Conservation (phyloP, 345 rosid species). For the Salix viminalis region DNA sequence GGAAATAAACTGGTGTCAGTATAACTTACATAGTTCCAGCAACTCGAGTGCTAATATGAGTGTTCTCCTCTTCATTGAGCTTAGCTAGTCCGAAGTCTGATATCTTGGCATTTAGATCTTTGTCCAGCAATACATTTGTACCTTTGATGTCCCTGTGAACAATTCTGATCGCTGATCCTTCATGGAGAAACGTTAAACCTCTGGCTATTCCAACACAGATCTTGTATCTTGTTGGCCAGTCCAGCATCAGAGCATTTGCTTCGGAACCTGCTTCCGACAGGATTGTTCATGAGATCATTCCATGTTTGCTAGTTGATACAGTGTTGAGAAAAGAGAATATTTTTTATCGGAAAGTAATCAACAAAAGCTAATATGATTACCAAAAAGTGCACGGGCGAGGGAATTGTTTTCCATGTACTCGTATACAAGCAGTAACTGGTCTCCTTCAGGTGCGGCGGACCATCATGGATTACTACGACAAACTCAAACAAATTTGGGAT, state of each 20-base stretch:
- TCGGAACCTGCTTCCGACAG: too few relatives aligned
- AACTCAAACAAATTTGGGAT: too few relatives aligned
- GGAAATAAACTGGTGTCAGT: too few relatives aligned
- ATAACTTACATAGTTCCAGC: not conserved
- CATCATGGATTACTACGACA: too few relatives aligned
- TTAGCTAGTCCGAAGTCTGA: slow-evolving; percentile 9
- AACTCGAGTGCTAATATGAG: slow-evolving; percentile 3
- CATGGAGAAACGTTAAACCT: not conserved
- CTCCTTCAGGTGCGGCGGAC: too few relatives aligned
- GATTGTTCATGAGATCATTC: not conserved
- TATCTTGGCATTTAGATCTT: slow-evolving; percentile 7
- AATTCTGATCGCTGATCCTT: not conserved
- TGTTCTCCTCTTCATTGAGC: slow-evolving; percentile 6
- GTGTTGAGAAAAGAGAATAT: too few relatives aligned
- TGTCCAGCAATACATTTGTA: slow-evolving; percentile 4
- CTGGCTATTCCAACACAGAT: slow-evolving; percentile 1
- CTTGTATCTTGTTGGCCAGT: not conserved
- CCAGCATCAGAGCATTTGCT: not conserved
- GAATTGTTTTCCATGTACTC: slow-evolving; percentile 5
- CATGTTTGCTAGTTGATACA: not conserved
- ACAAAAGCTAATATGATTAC: slow-evolving; percentile 29
- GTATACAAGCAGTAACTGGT: not conserved
- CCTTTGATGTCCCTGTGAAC: slow-evolving; percentile 2
- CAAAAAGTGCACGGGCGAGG: slow-evolving; percentile 35
- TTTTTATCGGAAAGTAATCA: not conserved